Evolutionary conservation across 1,139 yeast species (phyloP).

Genomic region (Starmera stellimalicola): DNA sequence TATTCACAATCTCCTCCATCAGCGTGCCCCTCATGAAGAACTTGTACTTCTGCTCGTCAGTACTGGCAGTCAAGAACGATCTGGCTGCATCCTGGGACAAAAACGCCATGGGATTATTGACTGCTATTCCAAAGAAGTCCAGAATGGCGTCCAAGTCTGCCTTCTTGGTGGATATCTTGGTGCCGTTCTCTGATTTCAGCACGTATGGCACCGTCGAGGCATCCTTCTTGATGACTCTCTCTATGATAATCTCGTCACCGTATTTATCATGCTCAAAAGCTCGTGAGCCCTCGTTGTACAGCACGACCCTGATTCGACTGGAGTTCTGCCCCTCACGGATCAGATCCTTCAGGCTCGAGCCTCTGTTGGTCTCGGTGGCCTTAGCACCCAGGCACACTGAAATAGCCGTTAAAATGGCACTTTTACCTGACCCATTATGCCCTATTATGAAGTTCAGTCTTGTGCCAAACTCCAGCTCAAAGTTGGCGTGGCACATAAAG

Average conservation of each 20-base stretch:
- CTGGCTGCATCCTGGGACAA: conserved; percentile 92
- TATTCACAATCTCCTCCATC: conserved; percentile 49
- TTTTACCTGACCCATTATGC: conserved; percentile 90
- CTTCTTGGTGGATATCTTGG: conserved; percentile 49
- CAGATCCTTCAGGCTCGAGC: conserved; percentile 55
- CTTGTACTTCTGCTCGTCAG: conserved; percentile 60
- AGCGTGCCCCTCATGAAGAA: conserved; percentile 77
- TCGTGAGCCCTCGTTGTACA: conserved; percentile 55
- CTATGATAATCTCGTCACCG: conserved; percentile 64
- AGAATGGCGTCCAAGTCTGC: conserved; percentile 60
- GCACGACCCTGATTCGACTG: conserved; percentile 50
- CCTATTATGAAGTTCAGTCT: conserved; percentile 88
- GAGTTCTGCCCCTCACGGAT: conserved; percentile 70
- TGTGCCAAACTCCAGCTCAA: conserved; percentile 71
- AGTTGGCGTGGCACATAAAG: conserved; percentile 81
- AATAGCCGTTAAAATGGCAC: conserved; percentile 86
- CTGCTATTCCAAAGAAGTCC: conserved; percentile 63
- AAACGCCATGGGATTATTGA: conserved; percentile 89
- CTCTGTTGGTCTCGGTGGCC: conserved; percentile 87
- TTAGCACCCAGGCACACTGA: conserved; percentile 91
- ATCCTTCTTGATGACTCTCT: conserved; percentile 52
- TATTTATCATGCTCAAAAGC: conserved; percentile 55
- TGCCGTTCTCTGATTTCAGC: conserved; percentile 43
- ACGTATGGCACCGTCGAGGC: conserved; percentile 40
- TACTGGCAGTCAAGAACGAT: conserved; percentile 70